Percentiles rank a stretch among this genome's conserved stretches.
These are phyloP conservation scores for Diaporthe humulicola DNA, from an alignment of 2,329 filamentous ascomycete species.

Conservation along the genomic window DNA sequence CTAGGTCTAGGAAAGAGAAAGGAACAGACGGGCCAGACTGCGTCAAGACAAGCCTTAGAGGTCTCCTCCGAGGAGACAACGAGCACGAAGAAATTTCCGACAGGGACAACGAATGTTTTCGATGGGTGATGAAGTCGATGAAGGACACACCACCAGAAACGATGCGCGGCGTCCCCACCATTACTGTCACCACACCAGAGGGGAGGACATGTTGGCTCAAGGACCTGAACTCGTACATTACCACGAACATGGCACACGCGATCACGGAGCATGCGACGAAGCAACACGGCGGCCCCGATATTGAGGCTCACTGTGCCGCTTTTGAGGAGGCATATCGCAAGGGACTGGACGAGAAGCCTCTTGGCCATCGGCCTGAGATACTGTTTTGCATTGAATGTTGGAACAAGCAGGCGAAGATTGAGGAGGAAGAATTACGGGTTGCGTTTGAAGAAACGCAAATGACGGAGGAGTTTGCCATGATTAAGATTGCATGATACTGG, in stretches of 20 bases:
- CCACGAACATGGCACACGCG: rapidly evolving
- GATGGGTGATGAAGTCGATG: neutral
- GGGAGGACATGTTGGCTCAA: neutral
- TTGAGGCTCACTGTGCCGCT: neutral
- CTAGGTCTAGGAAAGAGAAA: rapidly evolving
- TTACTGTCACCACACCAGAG: neutral
- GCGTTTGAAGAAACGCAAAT: neutral
- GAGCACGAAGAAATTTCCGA: no score
- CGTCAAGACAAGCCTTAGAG: neutral
- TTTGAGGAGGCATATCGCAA: neutral
- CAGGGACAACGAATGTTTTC: neutral
- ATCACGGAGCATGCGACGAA: no score
- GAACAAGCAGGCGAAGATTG: neutral
- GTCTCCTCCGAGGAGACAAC: neutral
- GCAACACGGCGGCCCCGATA: neutral
- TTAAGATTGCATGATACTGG: no score
- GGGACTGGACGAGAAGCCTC: neutral
- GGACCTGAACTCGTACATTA: neutral
- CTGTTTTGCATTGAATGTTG: neutral
- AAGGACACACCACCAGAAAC: neutral
- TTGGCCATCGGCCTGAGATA: neutral
- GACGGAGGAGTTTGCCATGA: neutral
- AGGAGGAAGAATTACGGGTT: neutral
- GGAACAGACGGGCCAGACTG: no score
- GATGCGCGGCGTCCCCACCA: neutral